These are phyloP conservation scores for Ganoderma leucocontextum DNA, from an alignment of 1,284 basidiomycete species.

Conservation along the genomic window DNA sequence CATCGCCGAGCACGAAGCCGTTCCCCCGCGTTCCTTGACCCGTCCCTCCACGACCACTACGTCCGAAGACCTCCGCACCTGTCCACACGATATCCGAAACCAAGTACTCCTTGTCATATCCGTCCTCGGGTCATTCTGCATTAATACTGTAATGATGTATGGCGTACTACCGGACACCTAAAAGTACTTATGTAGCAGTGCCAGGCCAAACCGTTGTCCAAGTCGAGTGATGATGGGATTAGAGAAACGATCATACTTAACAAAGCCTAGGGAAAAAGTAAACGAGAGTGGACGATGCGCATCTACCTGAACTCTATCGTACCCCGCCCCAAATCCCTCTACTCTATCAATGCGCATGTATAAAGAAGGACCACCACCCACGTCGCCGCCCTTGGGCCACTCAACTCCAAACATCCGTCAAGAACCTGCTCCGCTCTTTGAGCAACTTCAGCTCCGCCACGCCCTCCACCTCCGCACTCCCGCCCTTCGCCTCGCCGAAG, in stretches of 20 bases:
- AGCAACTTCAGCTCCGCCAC: constrained; percentile 91
- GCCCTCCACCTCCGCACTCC: constrained; percentile 85
- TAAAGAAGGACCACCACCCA: not conserved
- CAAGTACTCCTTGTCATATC: not conserved
- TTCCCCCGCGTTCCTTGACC: constrained; percentile 4
- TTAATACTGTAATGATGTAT: not conserved
- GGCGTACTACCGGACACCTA: not conserved
- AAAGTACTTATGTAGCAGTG: not conserved
- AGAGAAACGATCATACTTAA: not conserved
- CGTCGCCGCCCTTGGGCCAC: not conserved
- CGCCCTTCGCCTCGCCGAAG: constrained; percentile 94
- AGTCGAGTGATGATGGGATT: not conserved
- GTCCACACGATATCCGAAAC: not conserved
- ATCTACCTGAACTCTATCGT: not conserved
- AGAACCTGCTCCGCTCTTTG: constrained; percentile 88
- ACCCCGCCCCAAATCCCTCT: not conserved
- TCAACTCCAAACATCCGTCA: constrained; percentile 79
- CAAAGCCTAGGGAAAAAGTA: constrained; percentile 1
- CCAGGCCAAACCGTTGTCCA: not conserved
- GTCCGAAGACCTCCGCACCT: constrained; percentile 1
- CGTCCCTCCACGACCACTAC: not conserved
- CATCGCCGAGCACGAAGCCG: constrained; percentile 4
- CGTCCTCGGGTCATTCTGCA: not conserved
- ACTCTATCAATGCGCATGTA: not conserved
- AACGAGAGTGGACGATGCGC: constrained; percentile 16